Evolutionary conservation across 192 early-diverging fungal genomes (phyloP).

Genomic region (Paraglomus occultum): DNA sequence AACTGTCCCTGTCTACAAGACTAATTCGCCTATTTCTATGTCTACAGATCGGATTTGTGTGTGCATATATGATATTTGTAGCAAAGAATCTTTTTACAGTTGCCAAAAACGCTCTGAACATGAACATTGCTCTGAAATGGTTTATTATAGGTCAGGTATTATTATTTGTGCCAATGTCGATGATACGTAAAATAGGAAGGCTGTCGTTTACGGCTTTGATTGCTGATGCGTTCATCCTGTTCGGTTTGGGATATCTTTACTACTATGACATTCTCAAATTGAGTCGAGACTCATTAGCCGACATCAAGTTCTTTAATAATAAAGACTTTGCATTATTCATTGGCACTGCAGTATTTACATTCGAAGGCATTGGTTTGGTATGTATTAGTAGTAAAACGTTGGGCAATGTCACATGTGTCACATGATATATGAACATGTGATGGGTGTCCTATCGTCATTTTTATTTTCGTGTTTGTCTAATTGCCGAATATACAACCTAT

Average conservation of each 20-base stretch:
- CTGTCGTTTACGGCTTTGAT: conserved; percentile 83
- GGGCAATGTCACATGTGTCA: no score
- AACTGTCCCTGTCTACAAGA: no score
- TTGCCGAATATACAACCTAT: background rate
- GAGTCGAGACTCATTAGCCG: conserved; percentile 60
- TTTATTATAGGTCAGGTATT: conserved; percentile 50
- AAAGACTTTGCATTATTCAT: conserved; percentile 85
- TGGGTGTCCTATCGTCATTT: background rate
- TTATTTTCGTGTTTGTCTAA: background rate
- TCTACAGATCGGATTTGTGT: conserved; percentile 54
- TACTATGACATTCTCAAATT: conserved; percentile 75
- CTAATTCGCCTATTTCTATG: background rate
- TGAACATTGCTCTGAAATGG: conserved; percentile 27
- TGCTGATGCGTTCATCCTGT: conserved; percentile 89
- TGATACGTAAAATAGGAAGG: conserved; percentile 87
- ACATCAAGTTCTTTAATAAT: conserved; percentile 75
- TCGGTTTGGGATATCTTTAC: conserved; percentile 85
- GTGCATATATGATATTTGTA: conserved; percentile 65
- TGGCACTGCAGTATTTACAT: conserved; percentile 92
- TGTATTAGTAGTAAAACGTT: background rate
- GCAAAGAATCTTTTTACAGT: conserved; percentile 54
- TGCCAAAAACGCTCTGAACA: conserved; percentile 30
- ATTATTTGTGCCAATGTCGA: conserved; percentile 49
- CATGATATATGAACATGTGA: background rate
- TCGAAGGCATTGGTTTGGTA: conserved; percentile 80